Percentiles rank a stretch among this genome's conserved stretches.
phyloP scores from a whole-genome alignment of 2,329 filamentous ascomycete species.

The Microsporum ferrugineum region DNA sequence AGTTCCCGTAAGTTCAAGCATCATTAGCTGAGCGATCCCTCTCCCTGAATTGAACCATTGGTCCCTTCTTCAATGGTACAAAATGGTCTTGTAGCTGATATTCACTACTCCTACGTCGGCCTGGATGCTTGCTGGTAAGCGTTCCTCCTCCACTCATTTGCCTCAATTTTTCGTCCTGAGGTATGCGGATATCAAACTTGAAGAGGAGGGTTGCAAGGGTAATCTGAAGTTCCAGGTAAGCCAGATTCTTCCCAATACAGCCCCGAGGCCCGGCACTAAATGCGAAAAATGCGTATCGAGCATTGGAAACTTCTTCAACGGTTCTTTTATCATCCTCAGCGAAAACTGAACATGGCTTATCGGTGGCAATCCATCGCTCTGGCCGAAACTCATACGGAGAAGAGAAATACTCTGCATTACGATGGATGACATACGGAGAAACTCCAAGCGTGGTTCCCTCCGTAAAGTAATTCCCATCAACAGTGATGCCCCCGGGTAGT shows the following conservation, averaged over 20 bases:
- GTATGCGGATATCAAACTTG: constrained; percentile 27
- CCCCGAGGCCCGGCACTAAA: constrained; percentile 34
- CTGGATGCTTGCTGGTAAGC: background rate
- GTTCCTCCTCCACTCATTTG: background rate
- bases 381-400: constrained; percentile 23
- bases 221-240: constrained; percentile 33
- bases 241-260: constrained; percentile 35
- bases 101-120: constrained; percentile 7
- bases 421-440: constrained; percentile 23
- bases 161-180: background rate
- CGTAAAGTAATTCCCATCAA: constrained; percentile 24
- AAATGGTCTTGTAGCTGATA: constrained; percentile 8
- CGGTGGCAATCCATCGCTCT: constrained; percentile 24
- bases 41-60: constrained; percentile 20
- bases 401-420: constrained; percentile 23
- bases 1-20: background rate
- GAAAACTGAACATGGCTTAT: background rate
- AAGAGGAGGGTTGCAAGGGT: constrained; percentile 30
- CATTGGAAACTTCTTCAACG: constrained; percentile 32
- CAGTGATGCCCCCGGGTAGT: constrained; percentile 17
- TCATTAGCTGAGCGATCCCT: background rate
- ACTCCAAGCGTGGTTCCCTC: constrained; percentile 23
- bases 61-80: constrained; percentile 22
- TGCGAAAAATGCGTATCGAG: constrained; percentile 23
- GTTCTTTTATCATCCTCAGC: background rate